Base-by-base conservation (phyloP, 2,329 filamentous ascomycete species). In the Anisogramma anomala region DNA sequence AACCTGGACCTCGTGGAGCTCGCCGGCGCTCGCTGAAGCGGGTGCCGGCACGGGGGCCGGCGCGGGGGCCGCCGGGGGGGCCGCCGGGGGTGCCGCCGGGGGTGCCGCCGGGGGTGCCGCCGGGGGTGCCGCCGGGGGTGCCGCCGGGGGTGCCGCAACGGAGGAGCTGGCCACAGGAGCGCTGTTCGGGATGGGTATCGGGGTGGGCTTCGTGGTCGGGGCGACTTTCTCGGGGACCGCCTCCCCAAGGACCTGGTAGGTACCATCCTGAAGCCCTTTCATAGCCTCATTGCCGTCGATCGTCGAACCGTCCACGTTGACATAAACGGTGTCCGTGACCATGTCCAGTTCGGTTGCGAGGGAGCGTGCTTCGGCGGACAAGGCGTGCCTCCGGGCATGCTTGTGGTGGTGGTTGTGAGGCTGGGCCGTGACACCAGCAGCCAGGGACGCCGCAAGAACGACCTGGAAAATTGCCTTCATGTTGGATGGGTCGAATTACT, bases 261-360 rank as follows among this genome's bases (percentile, higher is more conserved):
- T 72, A 39, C 86, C 83, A 47, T 80, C 72, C 43, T 71, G 64
- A 52, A 96, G 71, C 49, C 86, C 85, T 41, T 74, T 58, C 63
- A 81, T 71, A 40, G 86, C 86, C 46, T 86, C 72, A 0, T 72
- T 61, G 46, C 72, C 62, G 39, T 68, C 66, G 51, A 94, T 71
- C 25, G 65, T 48, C 54, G 77, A 52, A 46, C 79, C 81, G 46
- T 82, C 74, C 40, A 88, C 66, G 57, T 81, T 49, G 19, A 58
- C 71, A 63, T 88, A 95, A 42, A 81, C 72, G 42, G 79, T 75
- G 51, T 79, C 72, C 38, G 76, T 79, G 23, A 79, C 71, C 31
- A 71, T 65, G 37, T 79, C 70, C 41, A 72, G 69, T 40, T 75
- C 71, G 43, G 63, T 65, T 42, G 72, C 65, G 36, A 67, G 63